phyloP scores from a whole-genome alignment of 2,329 filamentous ascomycete species.

The Thielaviopsis euricoi region DNA sequence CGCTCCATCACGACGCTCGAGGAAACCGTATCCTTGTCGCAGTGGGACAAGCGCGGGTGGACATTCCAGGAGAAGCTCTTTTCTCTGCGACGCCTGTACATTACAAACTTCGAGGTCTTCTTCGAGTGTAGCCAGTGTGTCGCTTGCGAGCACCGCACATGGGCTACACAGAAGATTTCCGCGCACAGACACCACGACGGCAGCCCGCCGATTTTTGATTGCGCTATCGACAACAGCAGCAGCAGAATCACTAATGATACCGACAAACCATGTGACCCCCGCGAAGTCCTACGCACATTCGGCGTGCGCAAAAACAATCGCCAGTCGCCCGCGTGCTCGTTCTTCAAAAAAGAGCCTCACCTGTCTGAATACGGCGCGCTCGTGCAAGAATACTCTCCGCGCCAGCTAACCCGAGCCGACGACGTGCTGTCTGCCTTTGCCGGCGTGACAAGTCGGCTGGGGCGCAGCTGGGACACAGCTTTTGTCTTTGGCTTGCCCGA shows the following conservation, averaged over 20 bases:
- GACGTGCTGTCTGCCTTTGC: conserved; percentile 12
- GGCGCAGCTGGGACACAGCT: background rate
- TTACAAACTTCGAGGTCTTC: conserved; percentile 11
- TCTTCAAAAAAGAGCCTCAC: conserved; percentile 1
- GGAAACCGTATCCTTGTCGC: background rate
- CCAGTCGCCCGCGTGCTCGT: background rate
- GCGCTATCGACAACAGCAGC: background rate
- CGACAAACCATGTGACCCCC: background rate
- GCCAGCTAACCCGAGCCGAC: conserved; percentile 11
- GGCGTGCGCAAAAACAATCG: background rate
- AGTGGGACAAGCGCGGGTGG: conserved; percentile 11
- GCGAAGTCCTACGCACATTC: background rate
- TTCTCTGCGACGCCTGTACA: conserved; percentile 10
- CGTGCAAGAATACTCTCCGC: conserved; percentile 23
- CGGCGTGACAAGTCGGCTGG: conserved; percentile 1
- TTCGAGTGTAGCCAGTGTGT: conserved; percentile 10
- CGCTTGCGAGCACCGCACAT: conserved; percentile 7
- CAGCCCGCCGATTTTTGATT: background rate
- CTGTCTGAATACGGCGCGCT: conserved; percentile 25
- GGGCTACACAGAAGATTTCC: background rate
- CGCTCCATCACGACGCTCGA: background rate
- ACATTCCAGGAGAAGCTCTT: conserved; percentile 13
- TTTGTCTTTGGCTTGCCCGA: conserved; percentile 2
- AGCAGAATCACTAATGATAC: too few relatives aligned
- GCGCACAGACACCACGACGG: background rate